Conservation (phyloP, 495 filamentous ascomycete genomes). For the Annulohypoxylon bovei region DNA sequence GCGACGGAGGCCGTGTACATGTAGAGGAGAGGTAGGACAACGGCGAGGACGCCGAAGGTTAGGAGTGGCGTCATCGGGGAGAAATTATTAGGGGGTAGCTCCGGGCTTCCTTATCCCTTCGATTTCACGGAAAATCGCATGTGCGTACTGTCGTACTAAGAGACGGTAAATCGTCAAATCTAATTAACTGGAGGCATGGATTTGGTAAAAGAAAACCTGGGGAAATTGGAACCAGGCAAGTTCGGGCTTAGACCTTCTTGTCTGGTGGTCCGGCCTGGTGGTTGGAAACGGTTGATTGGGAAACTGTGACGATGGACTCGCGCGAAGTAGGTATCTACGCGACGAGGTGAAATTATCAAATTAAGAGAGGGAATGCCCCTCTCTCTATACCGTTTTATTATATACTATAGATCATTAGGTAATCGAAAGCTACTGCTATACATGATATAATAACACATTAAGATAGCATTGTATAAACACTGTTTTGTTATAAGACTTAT, state of each 20-base stretch:
- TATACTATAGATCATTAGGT: neutral
- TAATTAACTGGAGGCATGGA: neutral
- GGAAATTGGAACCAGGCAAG: neutral
- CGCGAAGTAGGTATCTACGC: neutral
- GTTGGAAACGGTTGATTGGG: neutral
- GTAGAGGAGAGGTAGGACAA: constrained; percentile 69
- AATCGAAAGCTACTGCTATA: neutral
- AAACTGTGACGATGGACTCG: constrained; percentile 24
- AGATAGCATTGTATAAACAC: no score
- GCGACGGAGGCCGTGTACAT: constrained; percentile 67
- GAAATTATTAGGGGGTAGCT: neutral
- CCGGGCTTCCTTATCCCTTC: neutral
- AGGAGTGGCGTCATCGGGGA: neutral
- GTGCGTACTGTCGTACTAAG: no score
- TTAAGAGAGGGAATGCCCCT: constrained; percentile 4
- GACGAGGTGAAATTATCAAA: constrained; percentile 7
- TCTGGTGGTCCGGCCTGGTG: neutral
- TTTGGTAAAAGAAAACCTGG: constrained; percentile 3
- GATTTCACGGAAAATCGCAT: neutral
- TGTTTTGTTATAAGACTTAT: no score
- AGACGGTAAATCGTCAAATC: neutral
- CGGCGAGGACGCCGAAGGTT: constrained; percentile 57
- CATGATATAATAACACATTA: neutral
- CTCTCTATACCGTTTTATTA: neutral
- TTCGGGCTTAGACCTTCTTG: neutral